These are phyloP conservation scores for Aspergillus pseudonomiae DNA, from an alignment of 2,329 filamentous ascomycete species.

Conservation along the genomic window DNA sequence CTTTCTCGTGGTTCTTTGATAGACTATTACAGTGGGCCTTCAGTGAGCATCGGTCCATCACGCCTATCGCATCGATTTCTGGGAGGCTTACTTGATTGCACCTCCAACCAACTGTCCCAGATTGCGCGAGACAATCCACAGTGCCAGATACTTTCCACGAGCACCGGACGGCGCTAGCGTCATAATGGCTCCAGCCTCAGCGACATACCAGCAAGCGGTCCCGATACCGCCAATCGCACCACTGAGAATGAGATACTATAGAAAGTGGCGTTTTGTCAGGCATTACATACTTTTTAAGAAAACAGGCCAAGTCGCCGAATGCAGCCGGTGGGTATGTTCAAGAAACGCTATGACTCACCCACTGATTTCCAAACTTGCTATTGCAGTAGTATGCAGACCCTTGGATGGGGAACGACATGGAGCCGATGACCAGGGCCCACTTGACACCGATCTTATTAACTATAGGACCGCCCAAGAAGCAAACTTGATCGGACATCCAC, in stretches of 20 bases:
- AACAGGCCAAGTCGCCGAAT: not conserved
- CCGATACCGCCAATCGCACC: conserved; percentile 44
- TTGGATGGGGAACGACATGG: conserved; percentile 48
- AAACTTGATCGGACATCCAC: conserved; percentile 29
- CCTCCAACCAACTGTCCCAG: conserved; percentile 52
- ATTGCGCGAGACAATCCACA: conserved; percentile 54
- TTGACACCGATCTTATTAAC: conserved; percentile 53
- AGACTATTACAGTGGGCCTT: conserved; percentile 29
- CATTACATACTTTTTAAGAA: not conserved
- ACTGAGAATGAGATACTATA: conserved; percentile 45
- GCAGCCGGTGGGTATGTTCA: not conserved
- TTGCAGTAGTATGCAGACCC: conserved; percentile 55
- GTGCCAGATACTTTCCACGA: conserved; percentile 52
- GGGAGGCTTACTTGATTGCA: conserved; percentile 50
- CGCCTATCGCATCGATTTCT: too few species aligned
- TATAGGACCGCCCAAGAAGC: conserved; percentile 48
- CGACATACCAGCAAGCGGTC: conserved; percentile 54
- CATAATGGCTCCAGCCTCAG: conserved; percentile 54
- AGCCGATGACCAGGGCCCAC: conserved; percentile 50
- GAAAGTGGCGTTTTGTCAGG: not conserved
- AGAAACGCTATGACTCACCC: conserved; percentile 36
- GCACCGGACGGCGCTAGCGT: conserved; percentile 51
- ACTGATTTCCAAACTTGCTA: conserved; percentile 53
- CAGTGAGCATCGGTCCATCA: not conserved
- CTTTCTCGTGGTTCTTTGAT: conserved; percentile 43